Evolutionary conservation across 2,329 filamentous ascomycete genomes (phyloP).

Genomic region (Colletotrichum liriopes): DNA sequence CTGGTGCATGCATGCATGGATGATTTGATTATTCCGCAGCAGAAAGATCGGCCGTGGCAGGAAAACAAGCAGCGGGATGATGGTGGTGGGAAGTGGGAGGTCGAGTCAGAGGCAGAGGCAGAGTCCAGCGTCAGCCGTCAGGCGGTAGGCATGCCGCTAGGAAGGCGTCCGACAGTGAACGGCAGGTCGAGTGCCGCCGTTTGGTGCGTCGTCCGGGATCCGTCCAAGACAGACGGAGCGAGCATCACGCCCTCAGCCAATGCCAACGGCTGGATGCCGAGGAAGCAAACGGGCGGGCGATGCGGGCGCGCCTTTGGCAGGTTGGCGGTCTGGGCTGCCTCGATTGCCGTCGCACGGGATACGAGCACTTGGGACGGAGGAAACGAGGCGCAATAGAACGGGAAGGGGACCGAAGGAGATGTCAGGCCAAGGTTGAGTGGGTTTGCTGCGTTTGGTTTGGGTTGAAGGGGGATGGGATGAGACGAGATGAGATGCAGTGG

Average conservation of each 20-base stretch:
- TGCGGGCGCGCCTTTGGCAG: not conserved
- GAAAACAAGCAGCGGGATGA: not conserved
- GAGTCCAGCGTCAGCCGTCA: not conserved
- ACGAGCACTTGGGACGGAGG: not conserved
- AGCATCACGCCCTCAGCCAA: not conserved
- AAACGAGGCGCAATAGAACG: not conserved
- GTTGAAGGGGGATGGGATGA: not conserved
- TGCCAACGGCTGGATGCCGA: not conserved
- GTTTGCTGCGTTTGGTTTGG: not conserved
- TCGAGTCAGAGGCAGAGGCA: not conserved
- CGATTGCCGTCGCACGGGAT: not conserved
- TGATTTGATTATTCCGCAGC: slow-evolving; percentile 2
- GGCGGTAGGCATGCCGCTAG: not conserved
- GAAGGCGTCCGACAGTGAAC: no score
- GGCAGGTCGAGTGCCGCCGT: not conserved
- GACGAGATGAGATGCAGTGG: not conserved
- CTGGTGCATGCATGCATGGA: not conserved
- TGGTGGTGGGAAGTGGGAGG: not conserved
- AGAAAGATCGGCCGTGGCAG: not conserved
- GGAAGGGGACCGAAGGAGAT: no score
- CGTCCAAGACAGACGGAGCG: not conserved
- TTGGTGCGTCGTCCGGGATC: not conserved
- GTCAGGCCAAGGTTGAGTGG: not conserved
- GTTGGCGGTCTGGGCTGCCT: not conserved
- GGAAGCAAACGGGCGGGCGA: not conserved